Percentiles rank a stretch among this genome's conserved stretches.
Evolutionary conservation across 768 basidiomycete species (phyloP).

Genomic region (Panaeolus cyanescens): DNA sequence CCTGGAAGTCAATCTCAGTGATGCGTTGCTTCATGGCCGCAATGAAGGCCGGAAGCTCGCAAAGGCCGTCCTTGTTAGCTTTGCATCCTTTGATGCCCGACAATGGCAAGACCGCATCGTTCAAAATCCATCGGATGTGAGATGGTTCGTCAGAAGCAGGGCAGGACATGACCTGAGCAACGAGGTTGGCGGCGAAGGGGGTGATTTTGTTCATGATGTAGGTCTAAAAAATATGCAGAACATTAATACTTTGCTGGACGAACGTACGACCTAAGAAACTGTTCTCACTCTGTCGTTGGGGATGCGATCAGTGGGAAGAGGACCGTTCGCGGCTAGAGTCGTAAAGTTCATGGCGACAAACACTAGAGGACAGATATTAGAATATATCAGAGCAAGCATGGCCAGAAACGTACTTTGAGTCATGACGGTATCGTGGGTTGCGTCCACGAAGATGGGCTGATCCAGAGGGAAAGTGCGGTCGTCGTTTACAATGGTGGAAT

Average conservation of each 20-base stretch:
- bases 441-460: constrained; percentile 69
- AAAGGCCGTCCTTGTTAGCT: constrained; percentile 58
- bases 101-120: constrained; percentile 73
- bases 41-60: constrained; percentile 61
- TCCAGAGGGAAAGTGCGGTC: constrained; percentile 54
- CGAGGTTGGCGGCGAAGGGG: constrained; percentile 36
- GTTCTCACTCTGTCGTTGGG: constrained; percentile 50
- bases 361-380: constrained; percentile 38
- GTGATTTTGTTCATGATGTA: constrained; percentile 30
- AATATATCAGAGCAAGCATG: not conserved
- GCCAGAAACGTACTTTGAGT: constrained; percentile 47
- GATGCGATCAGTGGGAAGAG: constrained; percentile 63
- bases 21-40: constrained; percentile 57
- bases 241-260: constrained; percentile 42
- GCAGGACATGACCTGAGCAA: constrained; percentile 51
- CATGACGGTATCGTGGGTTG: constrained; percentile 73
- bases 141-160: constrained; percentile 22
- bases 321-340: constrained; percentile 59
- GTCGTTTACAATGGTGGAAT: constrained; percentile 63
- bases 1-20: constrained; percentile 58
- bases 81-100: constrained; percentile 65
- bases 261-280: constrained; percentile 55
- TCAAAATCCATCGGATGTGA: constrained; percentile 71
- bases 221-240: constrained; percentile 30
- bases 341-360: constrained; percentile 76